Conservation (phyloP, 805 yeast genomes). For the Phaffomyces antillensis region DNA sequence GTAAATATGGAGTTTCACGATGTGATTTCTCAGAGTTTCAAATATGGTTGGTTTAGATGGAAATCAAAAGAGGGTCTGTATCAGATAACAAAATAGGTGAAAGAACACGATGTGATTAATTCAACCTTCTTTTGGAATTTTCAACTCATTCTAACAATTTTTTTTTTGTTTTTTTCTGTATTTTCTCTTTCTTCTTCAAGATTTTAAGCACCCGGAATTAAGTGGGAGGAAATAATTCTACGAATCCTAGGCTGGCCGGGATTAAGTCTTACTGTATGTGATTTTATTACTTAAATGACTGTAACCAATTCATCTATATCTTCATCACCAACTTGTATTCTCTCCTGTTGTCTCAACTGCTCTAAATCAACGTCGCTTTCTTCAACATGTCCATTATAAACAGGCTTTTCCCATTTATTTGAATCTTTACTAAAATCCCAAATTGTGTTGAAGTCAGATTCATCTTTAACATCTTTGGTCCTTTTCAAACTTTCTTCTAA, state of each 20-base stretch:
- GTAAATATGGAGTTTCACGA: too few relatives aligned
- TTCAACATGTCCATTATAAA: constrained; percentile 25
- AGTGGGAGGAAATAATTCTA: background rate
- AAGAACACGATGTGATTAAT: too few relatives aligned
- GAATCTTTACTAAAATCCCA: constrained; percentile 61
- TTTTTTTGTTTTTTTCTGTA: too few relatives aligned
- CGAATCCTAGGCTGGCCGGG: too few relatives aligned
- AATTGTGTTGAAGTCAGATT: constrained; percentile 28
- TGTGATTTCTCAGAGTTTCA: too few relatives aligned
- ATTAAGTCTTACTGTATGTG: background rate
- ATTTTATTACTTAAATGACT: constrained; percentile 1
- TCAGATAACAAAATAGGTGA: too few relatives aligned
- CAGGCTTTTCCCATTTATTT: constrained; percentile 48
- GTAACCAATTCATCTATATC: constrained; percentile 5
- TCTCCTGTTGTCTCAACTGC: background rate
- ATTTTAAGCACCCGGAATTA: background rate
- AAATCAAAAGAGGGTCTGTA: too few relatives aligned
- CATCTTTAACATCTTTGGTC: constrained; percentile 27
- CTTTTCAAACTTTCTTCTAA: constrained; percentile 25
- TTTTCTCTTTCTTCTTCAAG: background rate
- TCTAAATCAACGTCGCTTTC: background rate
- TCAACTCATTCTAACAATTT: too few relatives aligned
- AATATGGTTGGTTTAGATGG: too few relatives aligned
- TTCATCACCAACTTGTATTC: constrained; percentile 2
- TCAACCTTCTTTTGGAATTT: too few relatives aligned